Conservation (phyloP, 768 basidiomycete species). For the Amanita muscaria region DNA sequence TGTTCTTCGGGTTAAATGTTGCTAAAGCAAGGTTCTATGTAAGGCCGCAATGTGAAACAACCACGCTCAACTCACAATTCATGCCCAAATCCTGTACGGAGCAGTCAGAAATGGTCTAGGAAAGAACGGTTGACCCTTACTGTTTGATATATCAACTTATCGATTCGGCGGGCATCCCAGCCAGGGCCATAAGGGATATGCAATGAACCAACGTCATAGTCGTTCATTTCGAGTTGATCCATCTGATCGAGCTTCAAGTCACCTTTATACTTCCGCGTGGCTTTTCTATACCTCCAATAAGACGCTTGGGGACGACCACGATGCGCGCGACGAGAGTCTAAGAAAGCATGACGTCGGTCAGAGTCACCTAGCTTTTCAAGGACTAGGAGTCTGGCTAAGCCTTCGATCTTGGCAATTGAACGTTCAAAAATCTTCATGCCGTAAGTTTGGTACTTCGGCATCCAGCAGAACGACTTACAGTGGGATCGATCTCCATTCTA, state of each 20-base stretch:
- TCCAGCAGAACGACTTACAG: constrained; percentile 27
- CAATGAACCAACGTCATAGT: constrained; percentile 45
- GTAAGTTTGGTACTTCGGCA: not conserved
- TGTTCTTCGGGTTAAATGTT: constrained; percentile 11
- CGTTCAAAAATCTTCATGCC: constrained; percentile 46
- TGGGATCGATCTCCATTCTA: constrained; percentile 41
- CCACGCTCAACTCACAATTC: constrained; percentile 7
- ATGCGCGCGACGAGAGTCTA: constrained; percentile 38
- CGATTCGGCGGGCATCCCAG: constrained; percentile 47
- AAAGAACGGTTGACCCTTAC: constrained; percentile 22
- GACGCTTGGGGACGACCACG: constrained; percentile 40
- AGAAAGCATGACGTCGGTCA: constrained; percentile 35
- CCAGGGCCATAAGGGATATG: constrained; percentile 58
- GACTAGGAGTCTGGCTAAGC: constrained; percentile 53
- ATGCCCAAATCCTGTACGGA: constrained; percentile 7
- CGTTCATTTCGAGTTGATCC: constrained; percentile 43
- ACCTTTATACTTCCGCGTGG: constrained; percentile 38
- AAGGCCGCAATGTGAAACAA: not conserved
- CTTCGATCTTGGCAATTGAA: constrained; percentile 45
- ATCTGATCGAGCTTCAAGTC: constrained; percentile 42
- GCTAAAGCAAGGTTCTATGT: constrained; percentile 3
- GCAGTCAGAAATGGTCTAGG: not conserved
- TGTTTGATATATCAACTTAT: constrained; percentile 49
- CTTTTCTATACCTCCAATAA: constrained; percentile 19
- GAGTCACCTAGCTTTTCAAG: constrained; percentile 47